Conservation (phyloP, 805 yeast species). For the Peterozyma xylosa region DNA sequence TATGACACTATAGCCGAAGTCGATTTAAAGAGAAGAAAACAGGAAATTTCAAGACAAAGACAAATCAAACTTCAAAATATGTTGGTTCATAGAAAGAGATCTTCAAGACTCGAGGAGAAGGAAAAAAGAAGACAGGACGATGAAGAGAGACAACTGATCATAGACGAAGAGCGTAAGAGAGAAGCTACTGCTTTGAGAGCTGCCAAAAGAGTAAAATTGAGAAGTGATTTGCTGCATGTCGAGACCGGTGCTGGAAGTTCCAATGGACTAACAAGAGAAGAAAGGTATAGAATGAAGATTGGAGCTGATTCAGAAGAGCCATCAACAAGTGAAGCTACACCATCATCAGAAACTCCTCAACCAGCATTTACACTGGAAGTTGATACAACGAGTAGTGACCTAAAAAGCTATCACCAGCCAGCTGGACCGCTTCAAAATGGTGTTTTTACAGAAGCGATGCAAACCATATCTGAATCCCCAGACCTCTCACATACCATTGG, state of each 20-base stretch:
- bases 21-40: conserved; percentile 48
- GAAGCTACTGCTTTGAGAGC: conserved; percentile 38
- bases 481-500: too few relatives aligned
- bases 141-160: conserved; percentile 34
- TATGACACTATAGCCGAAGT: conserved; percentile 28
- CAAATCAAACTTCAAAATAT: conserved; percentile 58
- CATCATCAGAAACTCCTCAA: not conserved
- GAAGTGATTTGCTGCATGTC: conserved; percentile 15
- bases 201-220: conserved; percentile 29
- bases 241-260: conserved; percentile 20
- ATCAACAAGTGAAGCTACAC: not conserved
- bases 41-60: conserved; percentile 46
- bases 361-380: too few relatives aligned
- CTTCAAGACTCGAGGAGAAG: conserved; percentile 65
- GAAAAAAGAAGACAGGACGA: conserved; percentile 46
- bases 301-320: not conserved
- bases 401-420: too few relatives aligned
- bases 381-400: too few relatives aligned
- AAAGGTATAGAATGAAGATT: conserved; percentile 14
- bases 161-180: conserved; percentile 35
- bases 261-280: conserved; percentile 28
- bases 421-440: too few relatives aligned
- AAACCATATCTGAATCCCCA: too few relatives aligned
- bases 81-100: conserved; percentile 63
- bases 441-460: too few relatives aligned